phyloP scores from a whole-genome alignment of 257 asterid species.

The Ilex aquifolium region DNA sequence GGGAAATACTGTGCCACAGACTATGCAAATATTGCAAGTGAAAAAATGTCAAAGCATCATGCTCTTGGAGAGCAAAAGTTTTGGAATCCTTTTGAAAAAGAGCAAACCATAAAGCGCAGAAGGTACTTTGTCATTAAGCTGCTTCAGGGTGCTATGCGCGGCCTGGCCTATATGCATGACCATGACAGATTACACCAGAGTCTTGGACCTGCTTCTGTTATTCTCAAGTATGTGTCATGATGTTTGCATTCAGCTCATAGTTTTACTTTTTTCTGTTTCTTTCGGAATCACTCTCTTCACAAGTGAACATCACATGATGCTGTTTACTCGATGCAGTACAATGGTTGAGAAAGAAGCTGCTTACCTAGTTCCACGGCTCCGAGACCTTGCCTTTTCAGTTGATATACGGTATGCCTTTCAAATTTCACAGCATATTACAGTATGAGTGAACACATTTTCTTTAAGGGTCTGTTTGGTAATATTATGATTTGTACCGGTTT shows the following conservation, averaged over 20 bases:
- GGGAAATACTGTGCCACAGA: conserved; percentile 88
- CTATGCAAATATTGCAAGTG: conserved; percentile 68
- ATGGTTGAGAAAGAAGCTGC: conserved; percentile 69
- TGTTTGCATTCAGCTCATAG: conserved; percentile 1
- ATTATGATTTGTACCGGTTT: too few species aligned
- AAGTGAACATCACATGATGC: conserved; percentile 5
- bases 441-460: too few species aligned
- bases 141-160: conserved; percentile 66
- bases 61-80: conserved; percentile 41
- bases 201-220: conserved; percentile 88
- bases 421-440: background rate
- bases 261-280: background rate
- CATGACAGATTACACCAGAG: conserved; percentile 81
- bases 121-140: conserved; percentile 59
- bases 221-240: conserved; percentile 57
- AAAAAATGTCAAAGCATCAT: conserved; percentile 48
- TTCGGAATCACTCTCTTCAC: conserved; percentile 1
- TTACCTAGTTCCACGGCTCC: conserved; percentile 81
- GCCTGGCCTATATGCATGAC: conserved; percentile 76
- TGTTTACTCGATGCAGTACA: conserved; percentile 51
- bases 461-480: too few species aligned
- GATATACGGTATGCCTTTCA: conserved; percentile 51
- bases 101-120: conserved; percentile 58
- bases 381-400: conserved; percentile 95
- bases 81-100: conserved; percentile 85